Evolutionary conservation across 345 rosid species (phyloP).

Genomic region (Psidium friedrichsthalianum): DNA sequence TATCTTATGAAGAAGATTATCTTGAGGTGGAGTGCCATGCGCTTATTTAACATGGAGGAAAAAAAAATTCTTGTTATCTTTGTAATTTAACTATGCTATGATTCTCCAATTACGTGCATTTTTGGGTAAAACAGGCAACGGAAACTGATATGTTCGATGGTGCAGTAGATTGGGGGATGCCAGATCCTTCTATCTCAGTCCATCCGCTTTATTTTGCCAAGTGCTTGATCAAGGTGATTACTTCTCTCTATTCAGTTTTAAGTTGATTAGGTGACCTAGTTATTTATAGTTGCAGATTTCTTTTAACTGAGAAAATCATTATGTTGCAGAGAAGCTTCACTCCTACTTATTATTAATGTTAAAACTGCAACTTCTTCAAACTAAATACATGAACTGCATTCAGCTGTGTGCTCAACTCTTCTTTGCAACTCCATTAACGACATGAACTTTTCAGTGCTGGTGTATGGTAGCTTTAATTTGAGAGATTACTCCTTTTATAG

Average conservation of each 20-base stretch:
- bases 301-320: background rate
- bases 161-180: conserved; percentile 91
- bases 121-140: conserved; percentile 35
- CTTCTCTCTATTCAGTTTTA: background rate
- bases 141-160: conserved; percentile 52
- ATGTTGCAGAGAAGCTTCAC: background rate
- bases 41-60: conserved; percentile 1
- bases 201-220: conserved; percentile 90
- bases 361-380: background rate
- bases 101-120: conserved; percentile 1
- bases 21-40: conserved; percentile 50
- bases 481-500: background rate
- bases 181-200: conserved; percentile 47
- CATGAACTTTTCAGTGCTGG: background rate
- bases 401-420: background rate
- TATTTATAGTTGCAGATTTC: background rate
- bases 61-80: background rate
- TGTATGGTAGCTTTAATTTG: background rate
- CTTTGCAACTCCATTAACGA: background rate
- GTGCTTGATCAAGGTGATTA: conserved; percentile 72
- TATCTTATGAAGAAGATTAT: conserved; percentile 50
- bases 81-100: background rate
- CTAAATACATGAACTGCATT: background rate
- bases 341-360: background rate
- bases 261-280: background rate